A percentile compares a stretch with the other conserved stretches of the same genome.
These are phyloP conservation scores for Rhodotorula kratochvilovae DNA, from an alignment of 768 basidiomycete genomes.

Conservation along the genomic window DNA sequence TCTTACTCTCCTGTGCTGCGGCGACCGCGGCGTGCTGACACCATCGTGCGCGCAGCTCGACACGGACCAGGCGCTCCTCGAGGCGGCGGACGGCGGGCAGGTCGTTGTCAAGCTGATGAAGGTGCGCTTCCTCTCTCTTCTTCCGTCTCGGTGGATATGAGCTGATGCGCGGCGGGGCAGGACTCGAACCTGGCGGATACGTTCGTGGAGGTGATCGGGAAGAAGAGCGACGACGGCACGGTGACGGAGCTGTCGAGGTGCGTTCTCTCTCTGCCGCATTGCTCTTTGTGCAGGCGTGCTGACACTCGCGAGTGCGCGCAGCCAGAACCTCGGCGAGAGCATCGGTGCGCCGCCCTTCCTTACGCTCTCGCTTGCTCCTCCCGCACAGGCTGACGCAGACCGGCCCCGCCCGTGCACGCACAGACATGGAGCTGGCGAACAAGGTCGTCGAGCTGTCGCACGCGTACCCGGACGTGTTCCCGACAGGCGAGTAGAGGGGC, in stretches of 20 bases:
- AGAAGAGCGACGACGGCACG: neutral
- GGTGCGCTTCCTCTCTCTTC: neutral
- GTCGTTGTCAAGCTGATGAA: conserved; percentile 12
- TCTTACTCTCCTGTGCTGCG: too few relatives aligned
- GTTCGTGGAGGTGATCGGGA: conserved; percentile 33
- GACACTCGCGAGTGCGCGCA: neutral
- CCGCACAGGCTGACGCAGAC: neutral
- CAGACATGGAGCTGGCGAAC: conserved; percentile 29
- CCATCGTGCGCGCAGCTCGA: neutral
- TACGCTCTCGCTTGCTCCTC: neutral
- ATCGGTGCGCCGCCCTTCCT: conserved; percentile 6
- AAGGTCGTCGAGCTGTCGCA: conserved; percentile 29
- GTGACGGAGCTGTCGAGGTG: conserved; percentile 22
- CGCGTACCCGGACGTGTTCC: conserved; percentile 32
- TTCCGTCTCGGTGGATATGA: neutral
- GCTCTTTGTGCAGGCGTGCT: neutral
- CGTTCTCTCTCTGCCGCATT: neutral
- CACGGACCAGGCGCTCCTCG: conserved; percentile 9
- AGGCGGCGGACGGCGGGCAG: conserved; percentile 20
- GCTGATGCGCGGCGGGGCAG: neutral
- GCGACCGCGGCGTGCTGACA: neutral
- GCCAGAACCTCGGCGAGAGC: conserved; percentile 29
- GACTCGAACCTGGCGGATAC: neutral
- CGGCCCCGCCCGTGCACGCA: neutral
- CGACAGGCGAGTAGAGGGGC: conserved; percentile 2